Evolutionary conservation across 306 rosid genomes (phyloP).

Genomic region (Cucurbita ficifolia): DNA sequence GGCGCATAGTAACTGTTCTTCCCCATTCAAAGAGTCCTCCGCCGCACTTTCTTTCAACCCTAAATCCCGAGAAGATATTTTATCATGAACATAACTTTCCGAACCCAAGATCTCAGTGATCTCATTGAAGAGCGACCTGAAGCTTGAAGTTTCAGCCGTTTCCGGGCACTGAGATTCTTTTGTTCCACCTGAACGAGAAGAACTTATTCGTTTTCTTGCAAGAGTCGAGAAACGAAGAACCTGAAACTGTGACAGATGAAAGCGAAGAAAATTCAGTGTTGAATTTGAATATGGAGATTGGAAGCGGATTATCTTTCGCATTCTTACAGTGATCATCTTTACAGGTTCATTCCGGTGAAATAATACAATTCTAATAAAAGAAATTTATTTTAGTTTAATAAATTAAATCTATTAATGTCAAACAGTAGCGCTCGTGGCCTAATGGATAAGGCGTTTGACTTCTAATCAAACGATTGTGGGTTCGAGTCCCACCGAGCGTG

Average conservation of each 20-base stretch:
- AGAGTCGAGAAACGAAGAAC: conserved; percentile 12
- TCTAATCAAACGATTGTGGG: conserved; percentile 19
- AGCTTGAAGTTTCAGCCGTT: conserved; percentile 5
- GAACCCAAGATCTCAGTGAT: conserved; percentile 57
- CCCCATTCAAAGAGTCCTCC: not conserved
- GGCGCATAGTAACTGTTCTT: conserved; percentile 9
- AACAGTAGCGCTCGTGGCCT: conserved; percentile 16
- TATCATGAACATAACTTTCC: conserved; percentile 13
- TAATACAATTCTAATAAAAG: not conserved
- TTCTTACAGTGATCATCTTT: not conserved
- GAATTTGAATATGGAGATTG: conserved; percentile 1
- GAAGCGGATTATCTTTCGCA: conserved; percentile 17
- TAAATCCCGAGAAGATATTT: conserved; percentile 21
- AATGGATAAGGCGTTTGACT: conserved; percentile 20
- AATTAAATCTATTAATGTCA: rapidly evolving
- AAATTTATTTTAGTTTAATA: rapidly evolving
- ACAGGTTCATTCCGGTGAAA: not conserved
- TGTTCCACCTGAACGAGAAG: conserved; percentile 3
- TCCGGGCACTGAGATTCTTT: conserved; percentile 1
- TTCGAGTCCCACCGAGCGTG: conserved; percentile 24
- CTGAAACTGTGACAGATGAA: conserved; percentile 7
- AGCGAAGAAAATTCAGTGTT: not conserved
- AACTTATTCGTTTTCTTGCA: conserved; percentile 6
- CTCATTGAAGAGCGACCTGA: conserved; percentile 33
- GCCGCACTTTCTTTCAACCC: conserved; percentile 6